Evolutionary conservation across 2,329 filamentous ascomycete species (phyloP), one percentile per base, ranked within the genome.

Genomic region (Knufia fluminis): DNA sequence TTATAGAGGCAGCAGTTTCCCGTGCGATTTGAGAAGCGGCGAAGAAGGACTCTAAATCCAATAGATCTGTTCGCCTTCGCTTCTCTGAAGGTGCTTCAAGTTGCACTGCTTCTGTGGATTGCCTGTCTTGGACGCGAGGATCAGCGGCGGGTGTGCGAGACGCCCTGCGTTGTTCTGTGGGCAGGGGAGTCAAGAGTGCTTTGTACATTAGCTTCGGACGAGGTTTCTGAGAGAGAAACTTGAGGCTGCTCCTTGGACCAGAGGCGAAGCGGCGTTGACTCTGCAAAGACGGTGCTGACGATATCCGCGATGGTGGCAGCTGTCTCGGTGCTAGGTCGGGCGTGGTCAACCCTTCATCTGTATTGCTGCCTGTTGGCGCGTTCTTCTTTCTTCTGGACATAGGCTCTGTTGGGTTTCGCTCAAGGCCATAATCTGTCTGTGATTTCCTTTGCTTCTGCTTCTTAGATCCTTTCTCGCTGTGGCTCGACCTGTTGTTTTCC

Each of bases 121-220:
- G n/a, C n/a, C n/a, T n/a, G n/a, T n/a, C n/a, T n/a, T n/a, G n/a
- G n/a, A n/a, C n/a, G n/a, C n/a, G n/a, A n/a, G n/a, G n/a, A n/a
- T n/a, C n/a, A n/a, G n/a, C n/a, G n/a, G n/a, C n/a, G n/a, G n/a
- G n/a, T n/a, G n/a, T n/a, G n/a, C n/a, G n/a, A n/a, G n/a, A n/a
- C n/a, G n/a, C n/a, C n/a, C n/a, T n/a, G n/a, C n/a, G n/a, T n/a
- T n/a, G n/a, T n/a, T n/a, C n/a, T n/a, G n/a, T n/a, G n/a, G n/a
- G 3, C 16, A 10, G 24, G 12, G 28, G 4, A 9, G n/a, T 8
- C n/a, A 33, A n/a, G 3, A 69, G 53, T 19, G 65, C 66, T 46
- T 60, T 61, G 52, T 70, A 71, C 63, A 71, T 67, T 24, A 72
- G 50, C 50, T 71, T 71, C n/a, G 59, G 66, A 12, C 69, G 65